These are phyloP conservation scores for Blastobotrys mokoenaii DNA, from an alignment of 805 yeast genomes.

Conservation along the genomic window DNA sequence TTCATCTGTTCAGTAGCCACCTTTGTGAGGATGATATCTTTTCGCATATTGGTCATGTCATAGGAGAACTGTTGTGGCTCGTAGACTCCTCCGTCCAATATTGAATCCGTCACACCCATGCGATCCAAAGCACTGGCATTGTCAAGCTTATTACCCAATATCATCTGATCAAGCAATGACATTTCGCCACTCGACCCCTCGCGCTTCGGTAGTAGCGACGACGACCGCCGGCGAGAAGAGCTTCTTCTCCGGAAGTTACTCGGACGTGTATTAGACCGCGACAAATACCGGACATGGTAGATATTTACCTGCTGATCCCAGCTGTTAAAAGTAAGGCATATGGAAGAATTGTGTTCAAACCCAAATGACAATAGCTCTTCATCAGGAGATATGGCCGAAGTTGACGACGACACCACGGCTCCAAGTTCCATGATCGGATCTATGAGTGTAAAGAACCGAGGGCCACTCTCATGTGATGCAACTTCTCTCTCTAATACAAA, in stretches of 20 bases:
- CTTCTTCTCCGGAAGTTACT: conserved; percentile 4
- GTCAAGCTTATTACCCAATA: conserved; percentile 10
- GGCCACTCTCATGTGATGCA: conserved; percentile 10
- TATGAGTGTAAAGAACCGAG: conserved; percentile 52
- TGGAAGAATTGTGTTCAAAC: conserved; percentile 28
- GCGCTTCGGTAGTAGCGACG: conserved; percentile 6
- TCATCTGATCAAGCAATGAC: conserved; percentile 10
- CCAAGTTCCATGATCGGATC: conserved; percentile 76
- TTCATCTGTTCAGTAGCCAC: neutral
- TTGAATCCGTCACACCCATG: conserved; percentile 23
- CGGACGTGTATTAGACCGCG: conserved; percentile 9
- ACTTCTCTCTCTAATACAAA: conserved; percentile 49
- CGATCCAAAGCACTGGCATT: conserved; percentile 13
- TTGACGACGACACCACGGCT: conserved; percentile 59
- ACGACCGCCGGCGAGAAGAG: conserved; percentile 12
- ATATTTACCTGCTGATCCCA: conserved; percentile 38
- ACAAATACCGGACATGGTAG: conserved; percentile 47
- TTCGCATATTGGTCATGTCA: conserved; percentile 31
- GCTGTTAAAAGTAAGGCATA: conserved; percentile 51
- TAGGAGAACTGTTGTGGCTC: conserved; percentile 3
- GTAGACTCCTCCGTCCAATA: neutral
- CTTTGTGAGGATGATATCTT: conserved; percentile 62
- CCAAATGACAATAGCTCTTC: conserved; percentile 57
- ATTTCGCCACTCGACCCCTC: conserved; percentile 11
- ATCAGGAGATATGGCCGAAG: conserved; percentile 49